phyloP scores from a whole-genome alignment of 2,329 filamentous ascomycete genomes.

The Xylaria sp. region DNA sequence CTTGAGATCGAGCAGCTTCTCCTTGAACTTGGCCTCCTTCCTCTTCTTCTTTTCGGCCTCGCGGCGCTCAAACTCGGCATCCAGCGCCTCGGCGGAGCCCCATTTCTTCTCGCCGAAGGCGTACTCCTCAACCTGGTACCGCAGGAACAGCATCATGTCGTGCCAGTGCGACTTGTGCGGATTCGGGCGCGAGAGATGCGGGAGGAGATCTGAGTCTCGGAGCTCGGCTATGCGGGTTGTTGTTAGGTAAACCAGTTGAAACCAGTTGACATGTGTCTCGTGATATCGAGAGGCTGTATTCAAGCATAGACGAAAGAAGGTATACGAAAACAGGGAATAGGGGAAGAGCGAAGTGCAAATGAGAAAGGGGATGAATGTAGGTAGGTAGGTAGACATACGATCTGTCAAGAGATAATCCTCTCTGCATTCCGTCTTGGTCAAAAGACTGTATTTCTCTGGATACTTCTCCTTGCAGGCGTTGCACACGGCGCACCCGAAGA shows the following conservation, averaged over 20 bases:
- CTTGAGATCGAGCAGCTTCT: slow-evolving; percentile 87
- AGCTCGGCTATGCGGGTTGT: slow-evolving; percentile 73
- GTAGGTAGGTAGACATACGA: slow-evolving; percentile 57
- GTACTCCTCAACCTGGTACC: slow-evolving; percentile 93
- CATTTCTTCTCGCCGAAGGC: slow-evolving; percentile 81
- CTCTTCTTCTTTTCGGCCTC: slow-evolving; percentile 80
- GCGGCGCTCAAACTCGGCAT: slow-evolving; percentile 84
- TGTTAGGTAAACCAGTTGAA: neutral
- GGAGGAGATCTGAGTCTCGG: slow-evolving; percentile 84
- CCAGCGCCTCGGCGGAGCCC: slow-evolving; percentile 84
- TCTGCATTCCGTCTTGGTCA: slow-evolving; percentile 95
- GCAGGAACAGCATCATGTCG: slow-evolving; percentile 97
- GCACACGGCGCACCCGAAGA: slow-evolving; percentile 79
- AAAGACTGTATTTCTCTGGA: slow-evolving; percentile 90
- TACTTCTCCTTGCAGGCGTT: slow-evolving; percentile 83
- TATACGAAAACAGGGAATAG: neutral
- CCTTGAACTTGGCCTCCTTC: slow-evolving; percentile 91
- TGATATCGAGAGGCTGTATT: too few relatives aligned
- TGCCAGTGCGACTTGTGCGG: slow-evolving; percentile 97
- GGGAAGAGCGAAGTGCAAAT: neutral
- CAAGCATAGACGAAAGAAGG: neutral
- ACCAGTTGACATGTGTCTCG: too few relatives aligned
- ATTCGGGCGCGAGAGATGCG: slow-evolving; percentile 87
- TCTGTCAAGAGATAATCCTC: slow-evolving; percentile 97
- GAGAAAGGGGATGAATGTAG: neutral